These are phyloP conservation scores for Infundibulicybe gibba DNA, from an alignment of 768 basidiomycete species.

Conservation along the genomic window DNA sequence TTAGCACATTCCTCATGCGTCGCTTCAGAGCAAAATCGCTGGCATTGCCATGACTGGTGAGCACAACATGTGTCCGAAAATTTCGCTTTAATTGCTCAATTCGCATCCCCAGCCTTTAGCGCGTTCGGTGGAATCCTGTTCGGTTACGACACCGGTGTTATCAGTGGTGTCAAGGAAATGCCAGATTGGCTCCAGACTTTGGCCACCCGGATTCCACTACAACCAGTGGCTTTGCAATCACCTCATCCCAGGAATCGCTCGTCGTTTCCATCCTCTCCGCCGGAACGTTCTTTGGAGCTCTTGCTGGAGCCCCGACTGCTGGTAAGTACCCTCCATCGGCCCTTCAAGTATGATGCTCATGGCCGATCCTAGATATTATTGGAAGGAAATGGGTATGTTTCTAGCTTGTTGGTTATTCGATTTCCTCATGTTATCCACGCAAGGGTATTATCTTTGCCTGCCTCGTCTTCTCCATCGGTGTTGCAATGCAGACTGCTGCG, in stretches of 20 bases:
- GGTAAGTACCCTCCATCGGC: constrained; percentile 6
- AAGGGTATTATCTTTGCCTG: constrained; percentile 58
- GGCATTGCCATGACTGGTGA: constrained; percentile 38
- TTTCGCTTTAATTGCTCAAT: background rate
- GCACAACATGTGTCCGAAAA: background rate
- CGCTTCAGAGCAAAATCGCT: constrained; percentile 28
- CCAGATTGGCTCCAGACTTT: constrained; percentile 47
- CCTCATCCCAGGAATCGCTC: constrained; percentile 34
- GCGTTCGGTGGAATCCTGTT: constrained; percentile 49
- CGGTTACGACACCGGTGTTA: constrained; percentile 82
- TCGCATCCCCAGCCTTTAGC: background rate
- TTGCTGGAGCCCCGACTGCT: constrained; percentile 40
- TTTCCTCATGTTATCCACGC: no score
- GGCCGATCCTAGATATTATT: no score
- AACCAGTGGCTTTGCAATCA: constrained; percentile 35
- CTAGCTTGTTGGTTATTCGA: no score
- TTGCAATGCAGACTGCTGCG: constrained; percentile 50
- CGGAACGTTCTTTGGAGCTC: constrained; percentile 83
- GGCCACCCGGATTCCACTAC: constrained; percentile 26
- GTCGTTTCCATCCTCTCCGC: constrained; percentile 71
- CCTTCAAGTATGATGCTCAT: no score
- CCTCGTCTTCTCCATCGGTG: constrained; percentile 58
- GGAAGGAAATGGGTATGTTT: constrained; percentile 30
- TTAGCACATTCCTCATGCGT: constrained; percentile 1
- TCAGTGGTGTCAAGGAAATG: constrained; percentile 75